phyloP scores from a whole-genome alignment of 2,329 filamentous ascomycete genomes.

The Ramularia collo-cygni region DNA sequence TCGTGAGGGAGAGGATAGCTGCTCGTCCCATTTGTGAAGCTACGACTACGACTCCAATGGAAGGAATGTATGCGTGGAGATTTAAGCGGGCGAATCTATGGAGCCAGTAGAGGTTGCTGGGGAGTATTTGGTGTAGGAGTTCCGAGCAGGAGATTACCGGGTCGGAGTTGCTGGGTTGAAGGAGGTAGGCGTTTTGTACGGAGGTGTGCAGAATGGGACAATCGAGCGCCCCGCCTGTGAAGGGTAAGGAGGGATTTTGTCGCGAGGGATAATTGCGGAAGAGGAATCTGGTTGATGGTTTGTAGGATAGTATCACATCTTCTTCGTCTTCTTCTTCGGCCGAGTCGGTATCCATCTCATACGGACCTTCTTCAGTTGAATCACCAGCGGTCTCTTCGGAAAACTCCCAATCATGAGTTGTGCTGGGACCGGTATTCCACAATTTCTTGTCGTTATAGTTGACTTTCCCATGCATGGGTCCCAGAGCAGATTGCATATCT shows the following conservation, averaged over 20 bases:
- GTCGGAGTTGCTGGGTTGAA: conserved; percentile 30
- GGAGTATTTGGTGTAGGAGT: conserved; percentile 28
- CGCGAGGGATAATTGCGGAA: too few species aligned
- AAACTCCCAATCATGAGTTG: too few species aligned
- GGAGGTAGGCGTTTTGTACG: conserved; percentile 38
- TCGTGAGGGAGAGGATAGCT: conserved; percentile 55
- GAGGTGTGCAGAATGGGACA: conserved; percentile 37
- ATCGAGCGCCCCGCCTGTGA: too few species aligned
- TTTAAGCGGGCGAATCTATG: conserved; percentile 48
- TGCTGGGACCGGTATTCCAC: too few species aligned
- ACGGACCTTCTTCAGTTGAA: too few species aligned
- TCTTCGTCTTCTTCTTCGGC: conserved; percentile 23
- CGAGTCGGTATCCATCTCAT: too few species aligned
- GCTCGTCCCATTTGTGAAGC: conserved; percentile 62
- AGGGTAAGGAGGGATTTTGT: too few species aligned
- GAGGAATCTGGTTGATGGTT: too few species aligned
- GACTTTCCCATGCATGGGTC: conserved; percentile 10
- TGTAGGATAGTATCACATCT: too few species aligned
- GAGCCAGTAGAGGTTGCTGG: conserved; percentile 24
- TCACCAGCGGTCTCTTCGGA: too few species aligned
- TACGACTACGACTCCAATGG: conserved; percentile 62
- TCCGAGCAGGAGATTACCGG: conserved; percentile 34
- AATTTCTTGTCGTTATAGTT: too few species aligned
- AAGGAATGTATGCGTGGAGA: conserved; percentile 59
- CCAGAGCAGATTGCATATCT: conserved; percentile 19